phyloP scores from a whole-genome alignment of 305 asterid genomes.

The Fraxinus latifolia region DNA sequence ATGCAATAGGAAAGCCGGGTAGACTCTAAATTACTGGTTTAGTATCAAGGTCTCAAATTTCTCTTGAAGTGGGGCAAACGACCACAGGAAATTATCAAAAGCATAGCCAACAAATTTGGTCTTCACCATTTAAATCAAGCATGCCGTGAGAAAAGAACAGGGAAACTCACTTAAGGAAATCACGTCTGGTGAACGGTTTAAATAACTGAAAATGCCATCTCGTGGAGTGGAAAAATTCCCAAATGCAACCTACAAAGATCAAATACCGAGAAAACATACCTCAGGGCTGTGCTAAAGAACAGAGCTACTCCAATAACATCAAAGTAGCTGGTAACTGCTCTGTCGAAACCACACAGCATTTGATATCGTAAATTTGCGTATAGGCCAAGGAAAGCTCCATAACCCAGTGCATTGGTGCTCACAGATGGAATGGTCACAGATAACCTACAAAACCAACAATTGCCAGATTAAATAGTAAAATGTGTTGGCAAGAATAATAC shows the following conservation, averaged over 20 bases:
- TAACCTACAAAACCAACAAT: slow-evolving; percentile 46
- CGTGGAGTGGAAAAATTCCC: background rate
- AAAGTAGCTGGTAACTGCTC: slow-evolving; percentile 63
- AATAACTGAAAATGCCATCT: slow-evolving; percentile 4
- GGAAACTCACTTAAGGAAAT: background rate
- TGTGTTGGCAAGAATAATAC: background rate
- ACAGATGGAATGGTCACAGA: slow-evolving; percentile 84
- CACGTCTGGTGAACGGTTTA: background rate
- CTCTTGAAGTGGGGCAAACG: background rate
- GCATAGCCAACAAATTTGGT: background rate
- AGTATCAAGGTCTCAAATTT: background rate
- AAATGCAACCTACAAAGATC: background rate
- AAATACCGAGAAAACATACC: slow-evolving; percentile 42
- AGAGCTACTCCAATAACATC: slow-evolving; percentile 94
- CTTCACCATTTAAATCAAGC: background rate
- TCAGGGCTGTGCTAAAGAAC: slow-evolving; percentile 73
- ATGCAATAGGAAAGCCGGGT: background rate
- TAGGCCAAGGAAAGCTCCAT: slow-evolving; percentile 94
- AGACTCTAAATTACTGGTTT: background rate
- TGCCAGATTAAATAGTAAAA: background rate
- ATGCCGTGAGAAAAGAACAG: background rate
- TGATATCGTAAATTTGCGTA: slow-evolving; percentile 94
- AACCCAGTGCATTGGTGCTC: slow-evolving; percentile 88
- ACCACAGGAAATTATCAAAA: background rate
- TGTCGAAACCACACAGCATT: slow-evolving; percentile 81